phyloP scores from a whole-genome alignment of 208 protist genomes.

The Trypanosoma vivax region DNA sequence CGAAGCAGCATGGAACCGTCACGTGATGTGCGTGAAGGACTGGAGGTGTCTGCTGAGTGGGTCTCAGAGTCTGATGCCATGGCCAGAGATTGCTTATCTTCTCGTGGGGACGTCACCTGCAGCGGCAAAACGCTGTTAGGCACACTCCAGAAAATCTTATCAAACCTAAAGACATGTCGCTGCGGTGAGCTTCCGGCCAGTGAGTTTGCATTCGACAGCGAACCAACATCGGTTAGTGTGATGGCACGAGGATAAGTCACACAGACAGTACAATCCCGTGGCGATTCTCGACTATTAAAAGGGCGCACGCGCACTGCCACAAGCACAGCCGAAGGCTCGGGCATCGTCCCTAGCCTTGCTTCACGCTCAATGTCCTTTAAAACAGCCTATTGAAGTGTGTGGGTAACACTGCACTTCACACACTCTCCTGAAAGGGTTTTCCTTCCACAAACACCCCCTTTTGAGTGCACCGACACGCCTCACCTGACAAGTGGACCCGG shows the following conservation, averaged over 20 bases:
- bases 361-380: no score
- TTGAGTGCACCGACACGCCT: no score
- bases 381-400: no score
- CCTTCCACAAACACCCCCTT: no score
- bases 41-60: no score
- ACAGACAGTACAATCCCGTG: constrained; percentile 46
- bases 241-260: constrained; percentile 46
- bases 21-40: no score
- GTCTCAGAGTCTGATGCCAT: no score
- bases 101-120: constrained; percentile 1
- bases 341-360: constrained; percentile 35
- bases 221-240: constrained; percentile 38
- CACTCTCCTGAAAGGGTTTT: no score
- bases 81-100: neutral
- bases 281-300: constrained; percentile 52
- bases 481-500: no score
- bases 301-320: constrained; percentile 72
- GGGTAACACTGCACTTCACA: no score
- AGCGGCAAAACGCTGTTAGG: constrained; percentile 41
- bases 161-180: constrained; percentile 60
- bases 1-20: no score
- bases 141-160: constrained; percentile 75
- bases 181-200: constrained; percentile 13
- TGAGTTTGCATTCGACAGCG: neutral
- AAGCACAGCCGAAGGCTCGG: constrained; percentile 62